Evolutionary conservation across 108 stramenopile species (phyloP).

Genomic region (Skeletonema menzelii): DNA sequence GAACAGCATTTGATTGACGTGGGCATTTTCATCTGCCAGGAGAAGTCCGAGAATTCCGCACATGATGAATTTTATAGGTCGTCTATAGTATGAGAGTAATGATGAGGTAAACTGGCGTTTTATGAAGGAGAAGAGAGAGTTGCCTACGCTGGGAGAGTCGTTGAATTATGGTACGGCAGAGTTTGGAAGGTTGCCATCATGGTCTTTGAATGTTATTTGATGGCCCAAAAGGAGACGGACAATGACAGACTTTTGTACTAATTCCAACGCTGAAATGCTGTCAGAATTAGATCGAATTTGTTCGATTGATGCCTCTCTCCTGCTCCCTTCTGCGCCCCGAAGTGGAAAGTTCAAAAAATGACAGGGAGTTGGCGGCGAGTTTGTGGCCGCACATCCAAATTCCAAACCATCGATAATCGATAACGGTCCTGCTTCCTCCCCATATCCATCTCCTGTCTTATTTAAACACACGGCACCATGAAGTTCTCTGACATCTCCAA

Average conservation of each 20-base stretch:
- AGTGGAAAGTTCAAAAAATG: not conserved
- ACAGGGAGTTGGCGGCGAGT: not conserved
- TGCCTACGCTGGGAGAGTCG: not conserved
- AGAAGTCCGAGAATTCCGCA: constrained; percentile 91
- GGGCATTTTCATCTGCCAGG: constrained; percentile 74
- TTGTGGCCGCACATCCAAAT: not conserved
- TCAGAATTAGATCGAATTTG: not conserved
- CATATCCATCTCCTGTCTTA: too few relatives aligned
- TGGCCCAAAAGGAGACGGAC: not conserved
- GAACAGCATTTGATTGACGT: constrained; percentile 95
- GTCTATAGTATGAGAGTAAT: not conserved
- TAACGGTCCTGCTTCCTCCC: not conserved
- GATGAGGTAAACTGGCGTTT: not conserved
- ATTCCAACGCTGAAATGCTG: not conserved
- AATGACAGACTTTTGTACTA: not conserved
- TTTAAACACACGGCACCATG: constrained; percentile 70
- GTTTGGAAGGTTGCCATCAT: not conserved
- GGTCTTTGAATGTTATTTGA: not conserved
- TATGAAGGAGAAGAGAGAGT: not conserved
- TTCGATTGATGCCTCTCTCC: not conserved
- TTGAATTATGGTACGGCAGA: not conserved
- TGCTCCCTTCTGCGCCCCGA: too few relatives aligned
- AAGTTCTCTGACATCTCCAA: constrained; percentile 88
- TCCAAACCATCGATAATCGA: not conserved
- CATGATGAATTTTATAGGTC: constrained; percentile 51